phyloP scores from a whole-genome alignment of 2,329 filamentous ascomycete genomes.

The Arthroderma sp. region DNA sequence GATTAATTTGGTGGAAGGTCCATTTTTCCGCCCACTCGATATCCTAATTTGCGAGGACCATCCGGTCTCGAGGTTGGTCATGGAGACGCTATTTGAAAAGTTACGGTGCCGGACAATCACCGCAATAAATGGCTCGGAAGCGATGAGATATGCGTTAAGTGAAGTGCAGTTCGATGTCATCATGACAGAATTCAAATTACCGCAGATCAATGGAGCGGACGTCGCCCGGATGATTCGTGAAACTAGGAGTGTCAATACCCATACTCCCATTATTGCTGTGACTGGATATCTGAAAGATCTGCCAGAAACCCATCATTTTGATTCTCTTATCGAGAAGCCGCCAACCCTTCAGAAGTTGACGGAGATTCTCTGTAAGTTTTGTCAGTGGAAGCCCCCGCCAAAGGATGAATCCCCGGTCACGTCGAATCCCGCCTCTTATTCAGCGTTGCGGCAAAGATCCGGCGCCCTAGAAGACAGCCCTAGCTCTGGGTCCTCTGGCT shows the following conservation, averaged over 20 bases:
- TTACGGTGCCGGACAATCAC: slow-evolving; percentile 87
- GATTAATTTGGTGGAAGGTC: slow-evolving; percentile 71
- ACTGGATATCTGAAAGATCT: slow-evolving; percentile 97
- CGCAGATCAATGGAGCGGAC: slow-evolving; percentile 87
- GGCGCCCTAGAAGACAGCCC: slow-evolving; percentile 65
- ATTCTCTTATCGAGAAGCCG: slow-evolving; percentile 90
- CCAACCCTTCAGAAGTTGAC: slow-evolving; percentile 84
- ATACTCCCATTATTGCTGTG: slow-evolving; percentile 91
- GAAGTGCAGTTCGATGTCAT: slow-evolving; percentile 99
- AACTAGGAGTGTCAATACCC: slow-evolving; percentile 85
- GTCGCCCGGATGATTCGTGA: slow-evolving; percentile 96
- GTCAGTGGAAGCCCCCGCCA: slow-evolving; percentile 80
- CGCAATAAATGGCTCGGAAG: slow-evolving; percentile 79
- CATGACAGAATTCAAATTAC: slow-evolving; percentile 92
- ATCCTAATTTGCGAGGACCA: slow-evolving; percentile 96
- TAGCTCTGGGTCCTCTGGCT: slow-evolving; percentile 61
- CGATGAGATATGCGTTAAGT: slow-evolving; percentile 83
- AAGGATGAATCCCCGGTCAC: slow-evolving; percentile 46
- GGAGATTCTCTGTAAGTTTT: slow-evolving; percentile 75
- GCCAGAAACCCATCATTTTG: slow-evolving; percentile 88
- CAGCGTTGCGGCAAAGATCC: slow-evolving; percentile 54
- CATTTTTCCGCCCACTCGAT: slow-evolving; percentile 79
- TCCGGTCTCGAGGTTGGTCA: slow-evolving; percentile 92
- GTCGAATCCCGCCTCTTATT: slow-evolving; percentile 43
- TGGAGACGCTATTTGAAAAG: slow-evolving; percentile 95